Evolutionary conservation across 805 yeast species (phyloP), one percentile per base, ranked within the genome.

Genomic region (Lachancea dasiensis): DNA sequence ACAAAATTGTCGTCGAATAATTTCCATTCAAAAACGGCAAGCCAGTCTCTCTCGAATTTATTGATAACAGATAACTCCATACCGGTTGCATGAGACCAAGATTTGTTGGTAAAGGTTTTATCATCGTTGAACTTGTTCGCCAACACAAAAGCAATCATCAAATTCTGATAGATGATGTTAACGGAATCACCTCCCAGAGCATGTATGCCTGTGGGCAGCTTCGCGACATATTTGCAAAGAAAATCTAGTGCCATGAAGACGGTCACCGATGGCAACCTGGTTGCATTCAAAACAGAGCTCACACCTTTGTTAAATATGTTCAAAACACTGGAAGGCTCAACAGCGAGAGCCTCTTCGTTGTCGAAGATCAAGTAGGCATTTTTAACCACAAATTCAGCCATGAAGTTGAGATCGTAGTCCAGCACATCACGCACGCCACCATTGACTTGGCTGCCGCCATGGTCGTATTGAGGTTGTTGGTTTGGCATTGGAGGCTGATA

Each of bases 41-140:
- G 69, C 90, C 94, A 90, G 31, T 65, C 67, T 38, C 73, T 73
- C 65, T 90, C 98, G 44, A 76, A 64, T 13, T 57, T 52, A 52
- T 89, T 86, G 45, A 90, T 70, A 24, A 71, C 61, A 2, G 54
- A 54, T 33, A 85, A 68, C 5, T 75, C 62, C 45, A 90, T 71
- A 14, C 94, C 94, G 4, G 96, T 84, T n/a, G 97, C 97, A 45
- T 86, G 87, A 28, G 86, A 75, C 98, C 98, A 90, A 6, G 96
- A 86, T 54, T 79, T 80, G 65, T 90, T 90, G 44, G 95, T 86
- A 58, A 90, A 90, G 20, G 97, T 90, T 64, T 90, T 87, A 65
- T 90, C 98, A 63, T 90, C 97, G 58, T 89, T 86, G 60, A 86
- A 86, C 65, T 90, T 90, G 67, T 90, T 90, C 32, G 96, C 95